These are phyloP conservation scores for Stenocarpella maydis DNA, from an alignment of 2,329 filamentous ascomycete species.

Conservation along the genomic window DNA sequence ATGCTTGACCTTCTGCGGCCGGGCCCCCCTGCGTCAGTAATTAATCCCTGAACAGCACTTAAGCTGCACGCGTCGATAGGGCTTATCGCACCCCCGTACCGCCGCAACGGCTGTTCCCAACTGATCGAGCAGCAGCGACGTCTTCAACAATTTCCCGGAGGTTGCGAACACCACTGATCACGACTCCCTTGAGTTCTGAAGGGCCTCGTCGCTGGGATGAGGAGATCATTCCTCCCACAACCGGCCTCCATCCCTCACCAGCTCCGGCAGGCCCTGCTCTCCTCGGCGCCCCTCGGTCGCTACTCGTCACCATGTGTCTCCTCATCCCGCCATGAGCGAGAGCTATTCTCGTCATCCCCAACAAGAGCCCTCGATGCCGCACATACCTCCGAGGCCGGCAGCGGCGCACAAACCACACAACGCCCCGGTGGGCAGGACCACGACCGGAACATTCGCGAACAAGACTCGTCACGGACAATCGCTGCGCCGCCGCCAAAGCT, in stretches of 20 bases:
- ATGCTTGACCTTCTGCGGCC: constrained; percentile 22
- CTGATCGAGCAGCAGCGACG: constrained; percentile 9
- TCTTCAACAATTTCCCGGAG: constrained; percentile 9
- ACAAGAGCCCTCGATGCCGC: constrained; percentile 28
- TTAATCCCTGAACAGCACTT: constrained; percentile 16
- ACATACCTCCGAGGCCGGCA: constrained; percentile 18
- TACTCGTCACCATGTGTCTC: constrained; percentile 37
- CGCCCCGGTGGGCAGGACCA: constrained; percentile 26
- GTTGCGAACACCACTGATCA: background rate
- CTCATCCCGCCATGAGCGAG: constrained; percentile 36
- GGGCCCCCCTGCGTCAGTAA: background rate
- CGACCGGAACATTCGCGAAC: constrained; percentile 18
- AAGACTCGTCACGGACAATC: constrained; percentile 33
- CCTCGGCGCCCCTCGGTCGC: constrained; percentile 8
- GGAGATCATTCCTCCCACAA: constrained; percentile 49
- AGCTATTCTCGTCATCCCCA: constrained; percentile 13
- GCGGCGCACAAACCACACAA: background rate
- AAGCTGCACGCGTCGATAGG: constrained; percentile 17
- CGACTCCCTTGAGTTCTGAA: constrained; percentile 25
- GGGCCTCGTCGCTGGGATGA: constrained; percentile 53
- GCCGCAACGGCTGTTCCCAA: constrained; percentile 12
- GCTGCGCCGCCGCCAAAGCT: constrained; percentile 49
- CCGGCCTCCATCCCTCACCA: constrained; percentile 43
- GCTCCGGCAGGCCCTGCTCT: constrained; percentile 36
- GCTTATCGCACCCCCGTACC: constrained; percentile 30